These are phyloP conservation scores for Phytophthora constricta DNA, from an alignment of 352 stramenopile species.

Conservation along the genomic window DNA sequence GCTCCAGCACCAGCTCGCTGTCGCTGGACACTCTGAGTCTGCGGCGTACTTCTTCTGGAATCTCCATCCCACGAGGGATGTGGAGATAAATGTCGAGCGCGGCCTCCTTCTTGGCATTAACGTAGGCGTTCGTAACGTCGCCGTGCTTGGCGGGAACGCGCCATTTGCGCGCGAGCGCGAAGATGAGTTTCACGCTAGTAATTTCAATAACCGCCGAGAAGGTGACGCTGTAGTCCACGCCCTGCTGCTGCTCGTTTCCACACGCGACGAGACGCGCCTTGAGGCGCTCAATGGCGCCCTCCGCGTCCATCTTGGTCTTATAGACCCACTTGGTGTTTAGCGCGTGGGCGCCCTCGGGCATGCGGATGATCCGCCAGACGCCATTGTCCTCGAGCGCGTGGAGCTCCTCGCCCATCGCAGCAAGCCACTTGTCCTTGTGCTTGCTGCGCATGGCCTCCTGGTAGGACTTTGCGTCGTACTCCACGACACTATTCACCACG, in stretches of 20 bases:
- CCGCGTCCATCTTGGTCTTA: conserved; percentile 27
- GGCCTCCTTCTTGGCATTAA: conserved; percentile 26
- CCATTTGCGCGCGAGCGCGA: conserved; percentile 12
- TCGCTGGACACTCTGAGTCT: conserved; percentile 1
- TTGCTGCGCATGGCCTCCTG: background rate
- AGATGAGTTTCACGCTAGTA: conserved; percentile 24
- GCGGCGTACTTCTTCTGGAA: conserved; percentile 9
- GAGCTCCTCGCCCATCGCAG: conserved; percentile 6
- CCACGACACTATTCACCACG: background rate
- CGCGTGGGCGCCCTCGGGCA: background rate
- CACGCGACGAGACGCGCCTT: conserved; percentile 29
- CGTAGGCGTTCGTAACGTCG: conserved; percentile 41
- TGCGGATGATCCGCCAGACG: background rate
- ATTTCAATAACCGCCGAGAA: conserved; percentile 39
- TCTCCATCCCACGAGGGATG: conserved; percentile 26
- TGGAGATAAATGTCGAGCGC: conserved; percentile 28
- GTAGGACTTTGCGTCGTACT: conserved; percentile 16
- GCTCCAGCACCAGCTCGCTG: conserved; percentile 14
- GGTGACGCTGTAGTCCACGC: conserved; percentile 19
- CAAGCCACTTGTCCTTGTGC: background rate
- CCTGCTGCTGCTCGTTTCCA: conserved; percentile 25
- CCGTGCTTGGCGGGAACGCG: conserved; percentile 20
- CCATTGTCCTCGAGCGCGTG: conserved; percentile 10
- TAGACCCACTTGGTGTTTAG: conserved; percentile 35
- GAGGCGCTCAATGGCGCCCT: conserved; percentile 21